Evolutionary conservation across 225 moss, liverwort and hornwort species (phyloP).

Genomic region (Neckera pumila): DNA sequence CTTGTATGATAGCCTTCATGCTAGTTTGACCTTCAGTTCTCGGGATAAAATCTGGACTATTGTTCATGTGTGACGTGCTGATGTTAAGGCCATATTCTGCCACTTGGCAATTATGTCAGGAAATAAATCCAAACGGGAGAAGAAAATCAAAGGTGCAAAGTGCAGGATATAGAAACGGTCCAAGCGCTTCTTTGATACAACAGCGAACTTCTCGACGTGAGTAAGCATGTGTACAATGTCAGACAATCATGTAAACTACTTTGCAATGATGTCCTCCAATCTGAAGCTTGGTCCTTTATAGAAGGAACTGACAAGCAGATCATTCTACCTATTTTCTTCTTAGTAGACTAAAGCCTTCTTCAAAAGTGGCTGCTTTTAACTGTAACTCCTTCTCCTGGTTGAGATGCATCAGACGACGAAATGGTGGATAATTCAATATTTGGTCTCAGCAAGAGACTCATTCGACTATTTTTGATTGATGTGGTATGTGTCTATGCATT

Average conservation of each 20-base stretch:
- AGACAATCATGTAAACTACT: not conserved
- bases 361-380: not conserved
- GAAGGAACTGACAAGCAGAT: not conserved
- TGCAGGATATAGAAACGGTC: slow-evolving; percentile 3
- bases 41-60: not conserved
- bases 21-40: not conserved
- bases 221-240: not conserved
- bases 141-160: slow-evolving; percentile 2
- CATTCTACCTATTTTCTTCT: not conserved
- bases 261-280: not conserved
- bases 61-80: not conserved
- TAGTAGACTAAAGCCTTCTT: not conserved
- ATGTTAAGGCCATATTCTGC: not conserved
- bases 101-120: slow-evolving; percentile 2
- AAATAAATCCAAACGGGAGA: slow-evolving; percentile 1
- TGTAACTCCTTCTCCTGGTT: not conserved
- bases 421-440: slow-evolving; percentile 38
- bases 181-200: not conserved
- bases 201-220: slow-evolving; percentile 12
- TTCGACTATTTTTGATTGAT: slow-evolving; percentile 61
- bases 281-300: not conserved
- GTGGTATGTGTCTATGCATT: slow-evolving; percentile 37
- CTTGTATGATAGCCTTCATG: not conserved
- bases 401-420: slow-evolving; percentile 17
- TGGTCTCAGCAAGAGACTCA: slow-evolving; percentile 49